These are phyloP conservation scores for Dionaea muscipula DNA, from an alignment of 179 eudicot species.

Conservation along the genomic window DNA sequence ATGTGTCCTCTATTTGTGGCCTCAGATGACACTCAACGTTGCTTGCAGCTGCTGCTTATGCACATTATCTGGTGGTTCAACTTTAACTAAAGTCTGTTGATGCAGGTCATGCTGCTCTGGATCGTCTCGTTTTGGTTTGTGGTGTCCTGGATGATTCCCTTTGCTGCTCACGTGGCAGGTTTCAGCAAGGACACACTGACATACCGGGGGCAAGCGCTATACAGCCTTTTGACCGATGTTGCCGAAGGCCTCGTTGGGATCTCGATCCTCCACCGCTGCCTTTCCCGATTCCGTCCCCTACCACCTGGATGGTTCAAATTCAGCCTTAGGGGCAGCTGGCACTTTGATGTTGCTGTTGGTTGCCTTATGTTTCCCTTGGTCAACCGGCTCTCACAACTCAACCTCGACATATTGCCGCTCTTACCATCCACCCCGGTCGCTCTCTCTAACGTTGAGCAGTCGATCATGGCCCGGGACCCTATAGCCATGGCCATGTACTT, in stretches of 20 bases:
- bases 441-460: conserved; percentile 66
- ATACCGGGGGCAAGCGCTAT: conserved; percentile 66
- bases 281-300: conserved; percentile 66
- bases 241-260: conserved; percentile 69
- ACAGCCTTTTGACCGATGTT: conserved; percentile 67
- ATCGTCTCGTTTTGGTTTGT: conserved; percentile 72
- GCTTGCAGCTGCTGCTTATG: no score
- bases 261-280: conserved; percentile 51
- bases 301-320: conserved; percentile 68
- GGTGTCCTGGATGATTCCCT: conserved; percentile 82
- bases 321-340: conserved; percentile 65
- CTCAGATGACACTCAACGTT: no score
- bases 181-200: conserved; percentile 59
- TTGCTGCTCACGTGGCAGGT: conserved; percentile 57
- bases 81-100: conserved; percentile 5
- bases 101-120: conserved; percentile 75
- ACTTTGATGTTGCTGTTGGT: conserved; percentile 54
- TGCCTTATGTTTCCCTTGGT: conserved; percentile 84
- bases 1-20: no score
- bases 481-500: conserved; percentile 64
- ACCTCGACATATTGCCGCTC: conserved; percentile 50
- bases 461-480: conserved; percentile 66
- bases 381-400: conserved; percentile 63
- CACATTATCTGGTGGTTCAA: no score
- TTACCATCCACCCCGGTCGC: conserved; percentile 60